phyloP scores from a whole-genome alignment of 2,329 filamentous ascomycete species.

The Sclerotinia minor region DNA sequence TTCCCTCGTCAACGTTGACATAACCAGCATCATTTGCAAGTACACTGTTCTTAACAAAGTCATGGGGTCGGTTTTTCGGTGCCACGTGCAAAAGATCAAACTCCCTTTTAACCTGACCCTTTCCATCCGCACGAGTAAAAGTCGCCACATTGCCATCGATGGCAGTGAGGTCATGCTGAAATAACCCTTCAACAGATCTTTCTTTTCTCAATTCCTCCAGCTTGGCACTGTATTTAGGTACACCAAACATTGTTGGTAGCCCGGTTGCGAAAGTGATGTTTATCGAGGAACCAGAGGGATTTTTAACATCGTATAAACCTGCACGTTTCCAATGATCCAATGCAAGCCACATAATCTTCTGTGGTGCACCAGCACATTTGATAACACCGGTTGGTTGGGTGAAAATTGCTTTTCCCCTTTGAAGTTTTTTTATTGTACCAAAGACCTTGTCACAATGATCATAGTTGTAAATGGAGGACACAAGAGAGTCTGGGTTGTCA shows the following conservation, averaged over 20 bases:
- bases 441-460: constrained; percentile 57
- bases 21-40: constrained; percentile 57
- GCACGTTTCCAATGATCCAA: constrained; percentile 58
- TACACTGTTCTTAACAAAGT: constrained; percentile 53
- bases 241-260: constrained; percentile 58
- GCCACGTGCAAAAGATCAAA: constrained; percentile 59
- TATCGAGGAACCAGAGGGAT: constrained; percentile 47
- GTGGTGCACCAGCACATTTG: constrained; percentile 62
- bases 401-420: constrained; percentile 56
- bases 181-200: constrained; percentile 57
- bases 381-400: constrained; percentile 59
- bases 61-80: constrained; percentile 60
- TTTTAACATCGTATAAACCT: constrained; percentile 50
- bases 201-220: constrained; percentile 56
- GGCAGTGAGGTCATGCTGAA: constrained; percentile 57
- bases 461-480: constrained; percentile 60
- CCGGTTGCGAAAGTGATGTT: constrained; percentile 57
- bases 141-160: constrained; percentile 55
- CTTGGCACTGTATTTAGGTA: constrained; percentile 58
- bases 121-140: constrained; percentile 49
- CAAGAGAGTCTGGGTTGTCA: constrained; percentile 48
- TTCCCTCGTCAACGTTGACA: constrained; percentile 57
- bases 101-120: constrained; percentile 46
- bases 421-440: constrained; percentile 49
- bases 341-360: constrained; percentile 64